Evolutionary conservation across 768 basidiomycete species (phyloP), one percentile per base, ranked within the genome.

Genomic region (Cantharellus anzutake): DNA sequence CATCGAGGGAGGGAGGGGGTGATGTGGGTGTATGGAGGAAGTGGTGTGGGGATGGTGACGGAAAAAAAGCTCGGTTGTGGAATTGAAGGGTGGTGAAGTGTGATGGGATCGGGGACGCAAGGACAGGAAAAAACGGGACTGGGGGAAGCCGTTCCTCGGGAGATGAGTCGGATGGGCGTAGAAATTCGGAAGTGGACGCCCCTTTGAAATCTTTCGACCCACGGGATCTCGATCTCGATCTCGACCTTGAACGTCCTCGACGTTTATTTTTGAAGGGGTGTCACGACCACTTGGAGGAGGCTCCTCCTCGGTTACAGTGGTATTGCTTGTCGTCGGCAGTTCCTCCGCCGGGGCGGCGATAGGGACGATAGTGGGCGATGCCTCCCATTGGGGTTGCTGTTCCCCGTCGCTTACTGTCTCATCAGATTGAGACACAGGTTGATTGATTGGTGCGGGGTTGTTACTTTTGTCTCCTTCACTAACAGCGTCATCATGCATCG

Each of bases 381-480:
- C 7, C 38, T 37, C 7, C 14, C 52, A 55, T 55, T 37, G 35
- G 52, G 20, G 20, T 29, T 29, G 20, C 20, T 29, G 20, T 29
- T 29, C 20, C 20, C 20, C 20, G 20, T 29, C 20, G 20, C 20
- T 29, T 29, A 29, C 38, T 37, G 52, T 37, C 7, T 55, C 35
- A 11, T 55, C 52, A 37, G 52, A 55, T 11, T 11, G 11, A 37
- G 11, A 7, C 52, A 37, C 35, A 11, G 7, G 11, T 14, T 37
- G 44, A 48, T 11, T 11, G 44, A 29, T 11, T 34, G 16, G 39
- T 57, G 35, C 11, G 42, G 38, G 14, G 40, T 52, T n/a, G 56
- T 70, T 71, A 53, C 70, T 72, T 68, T 77, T 82, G 70, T 89
- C 86, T 5, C 86, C 84, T 69, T 89, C 86, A 66, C 86, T 88